Percentiles rank a stretch among this genome's conserved stretches.
Evolutionary conservation across 345 rosid genomes (phyloP).

Genomic region (Aquilaria sinensis): DNA sequence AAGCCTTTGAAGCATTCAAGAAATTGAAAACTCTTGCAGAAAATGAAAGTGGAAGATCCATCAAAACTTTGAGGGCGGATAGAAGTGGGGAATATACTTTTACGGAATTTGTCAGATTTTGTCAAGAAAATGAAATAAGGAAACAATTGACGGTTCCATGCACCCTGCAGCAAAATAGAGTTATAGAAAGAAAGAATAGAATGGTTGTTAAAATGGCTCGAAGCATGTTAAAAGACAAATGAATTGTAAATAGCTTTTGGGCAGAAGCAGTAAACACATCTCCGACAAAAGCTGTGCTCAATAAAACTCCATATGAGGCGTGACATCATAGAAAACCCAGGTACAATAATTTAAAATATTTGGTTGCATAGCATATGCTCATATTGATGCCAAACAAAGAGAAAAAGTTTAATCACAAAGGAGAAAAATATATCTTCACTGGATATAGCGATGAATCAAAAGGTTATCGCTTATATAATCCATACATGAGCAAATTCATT

Average conservation of each 20-base stretch:
- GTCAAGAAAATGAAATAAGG: not conserved
- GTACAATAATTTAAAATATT: too few species aligned
- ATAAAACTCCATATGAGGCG: too few species aligned
- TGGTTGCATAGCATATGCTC: too few species aligned
- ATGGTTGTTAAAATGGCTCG: not conserved
- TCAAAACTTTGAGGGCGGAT: not conserved
- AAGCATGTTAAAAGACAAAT: not conserved
- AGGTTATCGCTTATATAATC: not conserved
- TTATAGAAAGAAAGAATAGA: not conserved
- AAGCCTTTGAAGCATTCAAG: not conserved
- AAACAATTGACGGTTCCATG: not conserved
- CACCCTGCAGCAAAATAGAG: not conserved
- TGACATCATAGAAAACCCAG: too few species aligned
- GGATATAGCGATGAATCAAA: not conserved
- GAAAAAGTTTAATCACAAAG: too few species aligned
- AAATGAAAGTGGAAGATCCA: too few species aligned
- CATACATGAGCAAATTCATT: not conserved
- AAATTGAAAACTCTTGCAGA: not conserved
- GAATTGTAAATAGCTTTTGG: too few species aligned
- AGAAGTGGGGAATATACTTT: not conserved
- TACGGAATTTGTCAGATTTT: not conserved
- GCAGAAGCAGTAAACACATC: too few species aligned
- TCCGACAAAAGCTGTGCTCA: too few species aligned
- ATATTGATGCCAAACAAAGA: too few species aligned
- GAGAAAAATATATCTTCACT: too few species aligned